Evolutionary conservation across 768 basidiomycete genomes (phyloP).

Genomic region (Naganishia kalamii): DNA sequence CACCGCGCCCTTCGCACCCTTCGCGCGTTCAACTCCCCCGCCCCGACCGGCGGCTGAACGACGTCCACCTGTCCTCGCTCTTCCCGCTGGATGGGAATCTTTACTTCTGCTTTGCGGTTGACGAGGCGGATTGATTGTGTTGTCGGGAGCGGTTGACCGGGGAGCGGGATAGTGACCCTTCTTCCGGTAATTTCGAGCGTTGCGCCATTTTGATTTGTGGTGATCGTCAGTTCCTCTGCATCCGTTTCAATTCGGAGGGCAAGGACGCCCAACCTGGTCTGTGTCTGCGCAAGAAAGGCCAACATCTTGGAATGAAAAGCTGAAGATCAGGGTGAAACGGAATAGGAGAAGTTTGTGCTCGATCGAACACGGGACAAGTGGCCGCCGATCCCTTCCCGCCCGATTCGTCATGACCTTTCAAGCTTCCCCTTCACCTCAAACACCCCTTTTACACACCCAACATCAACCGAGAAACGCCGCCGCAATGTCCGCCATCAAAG

Average conservation of each 20-base stretch:
- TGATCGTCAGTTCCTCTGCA: too few relatives aligned
- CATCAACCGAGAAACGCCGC: too few relatives aligned
- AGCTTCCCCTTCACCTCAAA: neutral
- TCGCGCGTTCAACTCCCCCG: neutral
- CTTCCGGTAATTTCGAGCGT: too few relatives aligned
- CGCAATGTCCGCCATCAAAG: constrained; percentile 8
- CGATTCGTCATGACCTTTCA: neutral
- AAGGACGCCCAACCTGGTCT: neutral
- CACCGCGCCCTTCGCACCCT: neutral
- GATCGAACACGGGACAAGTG: too few relatives aligned
- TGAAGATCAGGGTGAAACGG: too few relatives aligned
- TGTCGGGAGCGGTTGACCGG: too few relatives aligned
- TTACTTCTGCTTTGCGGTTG: neutral
- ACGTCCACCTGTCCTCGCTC: neutral
- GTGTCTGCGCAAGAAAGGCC: neutral
- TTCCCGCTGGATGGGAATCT: neutral
- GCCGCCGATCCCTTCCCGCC: too few relatives aligned
- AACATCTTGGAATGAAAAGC: neutral
- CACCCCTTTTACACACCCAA: neutral
- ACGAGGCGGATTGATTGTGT: neutral
- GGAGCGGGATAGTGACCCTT: too few relatives aligned
- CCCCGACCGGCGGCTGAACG: neutral
- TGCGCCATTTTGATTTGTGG: too few relatives aligned
- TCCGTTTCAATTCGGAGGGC: too few relatives aligned
- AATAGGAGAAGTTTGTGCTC: too few relatives aligned